A percentile compares a stretch with the other conserved stretches of the same genome.
Conservation (phyloP, 2,329 filamentous ascomycete genomes). For the Trichoderma citrinoviride region DNA sequence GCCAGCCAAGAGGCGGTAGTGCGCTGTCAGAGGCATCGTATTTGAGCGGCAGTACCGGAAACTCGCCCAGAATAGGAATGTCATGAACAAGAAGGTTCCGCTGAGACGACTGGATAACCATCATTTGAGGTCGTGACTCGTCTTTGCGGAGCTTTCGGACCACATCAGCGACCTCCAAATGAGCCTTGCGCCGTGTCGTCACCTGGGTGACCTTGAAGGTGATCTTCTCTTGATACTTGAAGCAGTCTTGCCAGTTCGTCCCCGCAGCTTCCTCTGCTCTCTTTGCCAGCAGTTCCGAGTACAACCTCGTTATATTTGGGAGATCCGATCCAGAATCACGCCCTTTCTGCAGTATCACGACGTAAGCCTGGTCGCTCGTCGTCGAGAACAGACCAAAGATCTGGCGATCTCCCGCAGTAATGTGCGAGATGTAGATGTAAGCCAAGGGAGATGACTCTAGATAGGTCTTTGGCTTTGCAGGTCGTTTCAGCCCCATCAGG, state of each 20-base stretch:
- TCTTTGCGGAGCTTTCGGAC: constrained; percentile 90
- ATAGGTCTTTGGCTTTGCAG: constrained; percentile 65
- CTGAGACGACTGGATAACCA: constrained; percentile 89
- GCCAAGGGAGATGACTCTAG: constrained; percentile 70
- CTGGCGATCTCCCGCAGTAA: constrained; percentile 84
- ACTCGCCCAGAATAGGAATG: constrained; percentile 76
- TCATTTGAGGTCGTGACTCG: constrained; percentile 72
- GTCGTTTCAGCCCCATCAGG: constrained; percentile 68
- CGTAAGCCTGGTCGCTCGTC: constrained; percentile 71
- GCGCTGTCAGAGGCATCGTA: constrained; percentile 82
- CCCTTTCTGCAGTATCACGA: constrained; percentile 82
- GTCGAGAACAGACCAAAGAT: constrained; percentile 94
- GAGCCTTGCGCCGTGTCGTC: constrained; percentile 82
- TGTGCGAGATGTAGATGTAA: constrained; percentile 91
- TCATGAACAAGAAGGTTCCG: constrained; percentile 78
- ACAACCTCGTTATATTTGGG: constrained; percentile 87
- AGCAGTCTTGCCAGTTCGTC: constrained; percentile 73
- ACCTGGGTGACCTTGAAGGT: constrained; percentile 85
- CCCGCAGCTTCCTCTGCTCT: constrained; percentile 64
- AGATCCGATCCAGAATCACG: constrained; percentile 76
- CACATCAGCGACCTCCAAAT: constrained; percentile 82
- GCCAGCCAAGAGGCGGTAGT: constrained; percentile 90
- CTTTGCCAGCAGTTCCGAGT: constrained; percentile 69
- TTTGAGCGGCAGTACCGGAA: constrained; percentile 77
- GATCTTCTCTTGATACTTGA: constrained; percentile 82